These are phyloP conservation scores for Fusarium globosum DNA, from an alignment of 2,329 filamentous ascomycete species.

Conservation along the genomic window DNA sequence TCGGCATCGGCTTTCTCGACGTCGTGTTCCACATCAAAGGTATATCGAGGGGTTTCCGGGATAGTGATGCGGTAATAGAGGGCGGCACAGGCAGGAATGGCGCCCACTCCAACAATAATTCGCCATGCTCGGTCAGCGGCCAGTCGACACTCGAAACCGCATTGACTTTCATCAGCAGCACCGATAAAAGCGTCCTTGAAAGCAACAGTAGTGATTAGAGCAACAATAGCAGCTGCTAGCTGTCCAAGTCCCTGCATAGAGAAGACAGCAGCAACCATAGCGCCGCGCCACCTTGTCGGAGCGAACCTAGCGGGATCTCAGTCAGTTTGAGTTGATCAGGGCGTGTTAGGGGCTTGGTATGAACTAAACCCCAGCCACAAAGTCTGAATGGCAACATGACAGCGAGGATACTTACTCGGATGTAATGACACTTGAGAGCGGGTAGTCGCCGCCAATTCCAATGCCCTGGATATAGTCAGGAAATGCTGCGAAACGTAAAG, in stretches of 20 bases:
- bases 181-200: conserved; percentile 66
- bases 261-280: conserved; percentile 86
- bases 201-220: conserved; percentile 73
- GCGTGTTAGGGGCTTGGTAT: neutral
- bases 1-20: conserved; percentile 80
- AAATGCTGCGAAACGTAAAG: neutral
- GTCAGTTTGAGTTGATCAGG: conserved; percentile 27
- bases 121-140: conserved; percentile 87
- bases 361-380: conserved; percentile 24
- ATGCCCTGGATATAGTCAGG: conserved; percentile 61
- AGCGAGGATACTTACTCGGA: conserved; percentile 66
- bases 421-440: conserved; percentile 79
- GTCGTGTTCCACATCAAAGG: conserved; percentile 82
- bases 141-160: conserved; percentile 70
- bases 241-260: conserved; percentile 89
- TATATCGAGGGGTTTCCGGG: conserved; percentile 85
- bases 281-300: conserved; percentile 82
- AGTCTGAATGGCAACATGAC: conserved; percentile 8
- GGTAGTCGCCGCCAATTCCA: conserved; percentile 86
- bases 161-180: conserved; percentile 57
- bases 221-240: conserved; percentile 75
- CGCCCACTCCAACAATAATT: conserved; percentile 82
- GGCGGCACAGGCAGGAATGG: conserved; percentile 79
- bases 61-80: conserved; percentile 90
- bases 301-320: conserved; percentile 67